Base-by-base conservation (phyloP, 1,139 yeast species). In the Protomyces lactucae-debilis region DNA sequence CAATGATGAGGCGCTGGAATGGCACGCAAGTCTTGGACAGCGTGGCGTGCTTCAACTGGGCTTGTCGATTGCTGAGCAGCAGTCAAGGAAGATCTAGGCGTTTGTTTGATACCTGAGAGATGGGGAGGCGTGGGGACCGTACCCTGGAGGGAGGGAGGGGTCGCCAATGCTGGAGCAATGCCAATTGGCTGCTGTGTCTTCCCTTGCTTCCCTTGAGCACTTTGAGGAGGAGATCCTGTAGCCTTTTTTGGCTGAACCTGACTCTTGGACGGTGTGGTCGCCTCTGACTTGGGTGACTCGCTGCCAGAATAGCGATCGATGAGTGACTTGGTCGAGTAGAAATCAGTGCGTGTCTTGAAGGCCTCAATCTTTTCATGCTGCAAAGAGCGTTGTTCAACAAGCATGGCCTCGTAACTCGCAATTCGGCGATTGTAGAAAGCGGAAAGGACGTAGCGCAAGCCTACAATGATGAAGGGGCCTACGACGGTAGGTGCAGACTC, bases 311-410 rank as follows among this genome's bases (percentile, higher is more conserved):
- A 90, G 70, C 90, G 80, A 64, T 80, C 83, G 59, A 92, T 77
- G 65, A 92, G 78, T 21, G 87, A 85, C 73, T 83, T 85, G 0
- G 97, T 88, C 23, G 86, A 82, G 70, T 87, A 83, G 75, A 85
- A 92, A 71, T 88, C 87, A n/a, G 97, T 88, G 70, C 83, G 80
- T 66, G 84, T 83, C 75, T 91, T 92, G 76, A 91, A 79, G 66
- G 87, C 90, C 16, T 85, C 86, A 59, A 91, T 81, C 74, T 87
- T 86, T 43, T 77, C 79, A 66, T 79, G 77, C 68, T 88, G 95
- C 66, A 80, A 76, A 46, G 78, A 77, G 68, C 80, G 79, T 67
- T 86, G 76, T 8, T 71, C 68, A 59, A 76, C 76, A 67, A 83
- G 72, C 16, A 40, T 39, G 5, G 60, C 37, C 16, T 54, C 65